These are phyloP conservation scores for Coniochaeta hoffmannii DNA, from an alignment of 2,329 filamentous ascomycete genomes.

Conservation along the genomic window DNA sequence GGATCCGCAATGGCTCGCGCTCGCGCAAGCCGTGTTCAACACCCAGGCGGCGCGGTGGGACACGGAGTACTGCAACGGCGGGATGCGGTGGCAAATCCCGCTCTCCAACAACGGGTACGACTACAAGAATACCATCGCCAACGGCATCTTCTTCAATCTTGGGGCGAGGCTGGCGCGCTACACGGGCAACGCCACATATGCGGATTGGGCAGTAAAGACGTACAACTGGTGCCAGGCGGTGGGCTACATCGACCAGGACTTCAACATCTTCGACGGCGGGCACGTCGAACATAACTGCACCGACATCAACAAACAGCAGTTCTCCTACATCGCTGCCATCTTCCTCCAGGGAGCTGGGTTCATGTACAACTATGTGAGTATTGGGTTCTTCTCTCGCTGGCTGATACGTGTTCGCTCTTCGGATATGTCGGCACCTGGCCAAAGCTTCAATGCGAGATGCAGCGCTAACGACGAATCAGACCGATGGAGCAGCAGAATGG, in stretches of 20 bases:
- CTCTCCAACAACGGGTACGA: constrained; percentile 53
- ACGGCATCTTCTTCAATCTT: constrained; percentile 33
- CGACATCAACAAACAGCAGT: constrained; percentile 47
- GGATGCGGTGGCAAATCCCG: constrained; percentile 58
- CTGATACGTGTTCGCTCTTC: neutral
- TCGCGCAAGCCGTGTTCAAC: constrained; percentile 55
- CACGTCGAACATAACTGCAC: constrained; percentile 46
- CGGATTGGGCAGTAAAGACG: constrained; percentile 40
- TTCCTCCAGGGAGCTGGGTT: constrained; percentile 51
- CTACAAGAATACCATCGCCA: constrained; percentile 47
- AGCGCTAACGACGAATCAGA: constrained; percentile 24
- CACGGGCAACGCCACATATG: constrained; percentile 44
- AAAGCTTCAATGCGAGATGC: no score
- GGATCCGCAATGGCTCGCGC: constrained; percentile 41
- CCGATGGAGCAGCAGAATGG: constrained; percentile 43
- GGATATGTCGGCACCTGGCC: neutral
- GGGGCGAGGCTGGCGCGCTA: constrained; percentile 50
- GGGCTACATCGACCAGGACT: constrained; percentile 41
- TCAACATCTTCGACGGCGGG: constrained; percentile 54
- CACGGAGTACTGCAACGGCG: constrained; percentile 44
- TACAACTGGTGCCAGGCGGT: constrained; percentile 43
- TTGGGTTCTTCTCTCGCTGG: no score
- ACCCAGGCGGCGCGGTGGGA: constrained; percentile 50
- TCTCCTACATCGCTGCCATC: constrained; percentile 53
- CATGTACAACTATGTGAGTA: constrained; percentile 53